These are phyloP conservation scores for Hypoxylon lienhwacheense DNA, from an alignment of 495 filamentous ascomycete genomes.

Conservation along the genomic window DNA sequence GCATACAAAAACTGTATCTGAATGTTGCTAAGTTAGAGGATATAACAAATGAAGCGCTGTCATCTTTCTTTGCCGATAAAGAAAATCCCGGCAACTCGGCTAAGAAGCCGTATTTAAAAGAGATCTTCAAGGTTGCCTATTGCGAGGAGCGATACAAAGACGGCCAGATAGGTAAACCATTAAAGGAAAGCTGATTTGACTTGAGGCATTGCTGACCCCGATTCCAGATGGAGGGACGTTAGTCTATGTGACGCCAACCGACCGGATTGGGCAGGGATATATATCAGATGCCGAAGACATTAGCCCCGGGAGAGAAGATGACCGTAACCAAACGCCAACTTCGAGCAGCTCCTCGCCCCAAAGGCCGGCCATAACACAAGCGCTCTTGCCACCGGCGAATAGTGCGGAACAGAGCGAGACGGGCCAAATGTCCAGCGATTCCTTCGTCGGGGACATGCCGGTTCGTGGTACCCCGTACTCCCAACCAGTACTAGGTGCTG, in stretches of 20 bases:
- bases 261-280: slow-evolving; percentile 35
- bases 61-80: slow-evolving; percentile 48
- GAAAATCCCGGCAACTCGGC: slow-evolving; percentile 45
- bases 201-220: slow-evolving; percentile 14
- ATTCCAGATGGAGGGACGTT: slow-evolving; percentile 42
- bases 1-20: slow-evolving; percentile 44
- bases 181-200: not conserved
- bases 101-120: slow-evolving; percentile 56
- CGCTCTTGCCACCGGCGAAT: slow-evolving; percentile 33
- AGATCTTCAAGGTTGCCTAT: slow-evolving; percentile 68
- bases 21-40: slow-evolving; percentile 52
- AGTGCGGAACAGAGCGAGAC: slow-evolving; percentile 39
- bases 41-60: slow-evolving; percentile 49
- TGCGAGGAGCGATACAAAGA: slow-evolving; percentile 63
- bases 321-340: slow-evolving; percentile 27
- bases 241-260: slow-evolving; percentile 45
- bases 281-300: slow-evolving; percentile 39
- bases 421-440: slow-evolving; percentile 32
- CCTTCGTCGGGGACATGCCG: slow-evolving; percentile 39
- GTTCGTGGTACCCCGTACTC: slow-evolving; percentile 36
- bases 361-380: slow-evolving; percentile 28
- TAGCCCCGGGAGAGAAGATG: slow-evolving; percentile 31
- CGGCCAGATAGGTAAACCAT: slow-evolving; percentile 65
- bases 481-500: slow-evolving; percentile 32
- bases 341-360: slow-evolving; percentile 34